phyloP scores from a whole-genome alignment of 768 basidiomycete genomes.

The Leccinum subgranulosum region DNA sequence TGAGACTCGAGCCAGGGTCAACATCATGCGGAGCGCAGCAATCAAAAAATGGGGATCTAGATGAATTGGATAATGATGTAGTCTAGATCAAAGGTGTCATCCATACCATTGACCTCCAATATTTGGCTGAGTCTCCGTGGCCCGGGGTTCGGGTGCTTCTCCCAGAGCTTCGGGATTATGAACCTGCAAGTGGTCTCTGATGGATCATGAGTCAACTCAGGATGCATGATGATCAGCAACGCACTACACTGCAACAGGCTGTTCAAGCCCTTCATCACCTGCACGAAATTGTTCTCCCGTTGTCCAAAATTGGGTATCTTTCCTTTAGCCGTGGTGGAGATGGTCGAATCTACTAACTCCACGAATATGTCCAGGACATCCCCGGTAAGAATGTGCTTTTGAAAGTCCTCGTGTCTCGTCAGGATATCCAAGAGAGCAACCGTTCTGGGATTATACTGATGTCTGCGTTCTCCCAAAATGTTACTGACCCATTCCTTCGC shows the following conservation, averaged over 20 bases:
- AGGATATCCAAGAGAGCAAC: slow-evolving; percentile 22
- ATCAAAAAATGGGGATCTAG: slow-evolving; percentile 9
- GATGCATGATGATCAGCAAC: not conserved
- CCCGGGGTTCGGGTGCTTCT: not conserved
- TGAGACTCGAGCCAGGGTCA: slow-evolving; percentile 12
- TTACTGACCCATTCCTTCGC: slow-evolving; percentile 13
- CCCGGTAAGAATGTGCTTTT: slow-evolving; percentile 10
- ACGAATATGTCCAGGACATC: slow-evolving; percentile 14
- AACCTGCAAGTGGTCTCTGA: slow-evolving; percentile 7
- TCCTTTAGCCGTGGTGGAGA: not conserved
- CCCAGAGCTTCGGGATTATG: not conserved
- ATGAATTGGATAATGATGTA: not conserved
- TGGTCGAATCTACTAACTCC: slow-evolving; percentile 11
- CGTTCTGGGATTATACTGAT: slow-evolving; percentile 19
- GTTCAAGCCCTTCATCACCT: slow-evolving; percentile 21
- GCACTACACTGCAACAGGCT: slow-evolving; percentile 17
- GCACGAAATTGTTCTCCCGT: slow-evolving; percentile 8
- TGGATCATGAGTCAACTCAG: not conserved
- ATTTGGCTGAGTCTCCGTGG: slow-evolving; percentile 8
- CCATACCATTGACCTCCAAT: slow-evolving; percentile 14
- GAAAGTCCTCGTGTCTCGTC: slow-evolving; percentile 14
- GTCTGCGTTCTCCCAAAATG: slow-evolving; percentile 13
- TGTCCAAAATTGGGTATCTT: not conserved
- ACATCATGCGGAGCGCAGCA: slow-evolving; percentile 19
- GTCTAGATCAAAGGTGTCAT: too few species aligned